Evolutionary conservation across 768 basidiomycete species (phyloP).

Genomic region (Cantharellus cinnabarinus): DNA sequence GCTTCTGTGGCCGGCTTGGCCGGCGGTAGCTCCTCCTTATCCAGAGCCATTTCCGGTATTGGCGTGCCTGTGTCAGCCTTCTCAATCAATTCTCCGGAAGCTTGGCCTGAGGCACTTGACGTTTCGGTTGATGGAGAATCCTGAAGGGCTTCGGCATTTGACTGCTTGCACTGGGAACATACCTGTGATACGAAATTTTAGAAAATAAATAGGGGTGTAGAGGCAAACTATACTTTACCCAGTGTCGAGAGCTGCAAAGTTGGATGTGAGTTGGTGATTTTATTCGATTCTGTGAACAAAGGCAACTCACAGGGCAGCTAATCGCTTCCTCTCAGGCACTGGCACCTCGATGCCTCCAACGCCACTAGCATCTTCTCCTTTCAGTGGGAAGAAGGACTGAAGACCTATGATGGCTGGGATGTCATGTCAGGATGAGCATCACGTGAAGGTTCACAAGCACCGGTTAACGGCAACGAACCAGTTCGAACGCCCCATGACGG

Average conservation of each 20-base stretch:
- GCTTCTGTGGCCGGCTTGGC: background rate
- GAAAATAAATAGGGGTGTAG: background rate
- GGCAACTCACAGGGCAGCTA: constrained; percentile 46
- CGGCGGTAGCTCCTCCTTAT: background rate
- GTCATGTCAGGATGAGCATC: background rate
- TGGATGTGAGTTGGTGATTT: constrained; percentile 3
- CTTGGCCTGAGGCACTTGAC: background rate
- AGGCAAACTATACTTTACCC: background rate
- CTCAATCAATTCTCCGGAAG: background rate
- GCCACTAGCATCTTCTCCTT: constrained; percentile 69
- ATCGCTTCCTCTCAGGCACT: constrained; percentile 47
- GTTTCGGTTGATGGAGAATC: constrained; percentile 25
- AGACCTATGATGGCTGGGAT: constrained; percentile 63
- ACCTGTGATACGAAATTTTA: constrained; percentile 60
- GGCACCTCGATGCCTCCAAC: constrained; percentile 78
- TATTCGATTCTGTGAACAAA: background rate
- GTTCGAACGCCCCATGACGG: constrained; percentile 97
- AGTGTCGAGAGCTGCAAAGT: background rate
- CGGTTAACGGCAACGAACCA: constrained; percentile 25
- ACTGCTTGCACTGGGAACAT: constrained; percentile 50
- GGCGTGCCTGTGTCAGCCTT: background rate
- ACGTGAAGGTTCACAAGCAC: background rate
- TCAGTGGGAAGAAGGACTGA: constrained; percentile 76
- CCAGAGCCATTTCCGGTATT: background rate
- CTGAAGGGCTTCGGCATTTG: constrained; percentile 51